Evolutionary conservation across 1,139 yeast species (phyloP), one percentile per base, ranked within the genome.

Genomic region (Sugiyamaella japonica): DNA sequence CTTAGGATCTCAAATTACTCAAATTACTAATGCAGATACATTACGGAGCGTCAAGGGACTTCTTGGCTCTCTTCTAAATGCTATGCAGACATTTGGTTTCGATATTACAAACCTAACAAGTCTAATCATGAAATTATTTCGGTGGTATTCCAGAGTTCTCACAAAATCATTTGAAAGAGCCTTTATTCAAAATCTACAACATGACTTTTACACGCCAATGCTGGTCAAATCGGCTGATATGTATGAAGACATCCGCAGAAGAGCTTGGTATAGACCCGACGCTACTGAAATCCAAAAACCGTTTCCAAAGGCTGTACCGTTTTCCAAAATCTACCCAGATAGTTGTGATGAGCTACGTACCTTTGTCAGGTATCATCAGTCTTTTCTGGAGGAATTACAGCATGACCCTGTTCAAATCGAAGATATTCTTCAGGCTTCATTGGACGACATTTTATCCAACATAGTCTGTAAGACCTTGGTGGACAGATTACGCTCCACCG

Each of bases 161-260:
- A 78, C 82, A 16, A 74, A 74, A 58, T 78, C 79, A 20, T 90
- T 90, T 70, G 77, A 81, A 42, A 70, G 70, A 28, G 85, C 84
- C 53, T 91, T 89, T 69, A 72, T 77, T 44, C 77, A 77, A 13
- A 75, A 85, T 7, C 81, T 90, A 44, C 82, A 83, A 59, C 85
- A 86, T 23, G 97, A 91, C 68, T 95, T 89, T 65, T 89, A 89
- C 64, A 89, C 88, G 89, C 96, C 97, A 8, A 79, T 90, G 73
- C 80, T 80, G 0, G 84, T 90, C 34, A 80, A 83, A 57, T 83
- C 82, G 52, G 70, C 74, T 50, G 74, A 76, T 15, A 80, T 85
- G 51, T 89, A 84, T 68, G 84, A 83, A 17, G 82, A 79, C 64
- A 82, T 86, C 50, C 76, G 84, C 65, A 75, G 76, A 54, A 76